Conservation (phyloP, 495 filamentous ascomycete species). For the Penicillium mononematosum region DNA sequence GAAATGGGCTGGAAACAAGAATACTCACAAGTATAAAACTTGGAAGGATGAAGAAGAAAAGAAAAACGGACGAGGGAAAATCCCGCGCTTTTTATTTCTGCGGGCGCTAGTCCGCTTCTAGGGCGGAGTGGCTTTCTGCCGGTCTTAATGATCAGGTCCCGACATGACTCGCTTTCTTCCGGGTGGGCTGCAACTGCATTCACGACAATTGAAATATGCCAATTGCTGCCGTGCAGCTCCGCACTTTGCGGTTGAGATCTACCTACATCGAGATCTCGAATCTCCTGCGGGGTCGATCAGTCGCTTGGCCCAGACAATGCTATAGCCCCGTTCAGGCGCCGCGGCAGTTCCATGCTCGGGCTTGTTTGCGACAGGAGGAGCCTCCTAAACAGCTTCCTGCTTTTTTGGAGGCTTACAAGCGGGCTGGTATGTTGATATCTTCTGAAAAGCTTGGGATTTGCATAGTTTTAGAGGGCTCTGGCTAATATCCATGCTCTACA, state of each 20-base stretch:
- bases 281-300: slow-evolving; percentile 31
- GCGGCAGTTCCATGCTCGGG: slow-evolving; percentile 29
- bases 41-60: slow-evolving; percentile 89
- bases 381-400: slow-evolving; percentile 19
- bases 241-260: slow-evolving; percentile 28
- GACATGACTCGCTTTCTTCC: slow-evolving; percentile 9
- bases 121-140: slow-evolving; percentile 30
- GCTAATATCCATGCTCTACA: slow-evolving; percentile 25
- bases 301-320: slow-evolving; percentile 11
- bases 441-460: background rate
- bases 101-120: slow-evolving; percentile 31
- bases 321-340: slow-evolving; percentile 11
- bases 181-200: background rate
- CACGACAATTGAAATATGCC: slow-evolving; percentile 1
- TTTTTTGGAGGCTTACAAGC: slow-evolving; percentile 49
- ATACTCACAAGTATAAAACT: slow-evolving; percentile 89
- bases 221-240: slow-evolving; percentile 19
- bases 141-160: slow-evolving; percentile 17
- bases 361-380: slow-evolving; percentile 28
- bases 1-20: slow-evolving; percentile 8
- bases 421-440: slow-evolving; percentile 40
- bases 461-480: background rate
- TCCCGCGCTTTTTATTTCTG: slow-evolving; percentile 23
- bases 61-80: slow-evolving; percentile 35
- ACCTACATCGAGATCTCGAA: slow-evolving; percentile 45